Percentiles rank a stretch among this genome's conserved stretches.
Evolutionary conservation across 176 grass and related monocot genomes (phyloP).

Genomic region (Phyllostachys edulis): DNA sequence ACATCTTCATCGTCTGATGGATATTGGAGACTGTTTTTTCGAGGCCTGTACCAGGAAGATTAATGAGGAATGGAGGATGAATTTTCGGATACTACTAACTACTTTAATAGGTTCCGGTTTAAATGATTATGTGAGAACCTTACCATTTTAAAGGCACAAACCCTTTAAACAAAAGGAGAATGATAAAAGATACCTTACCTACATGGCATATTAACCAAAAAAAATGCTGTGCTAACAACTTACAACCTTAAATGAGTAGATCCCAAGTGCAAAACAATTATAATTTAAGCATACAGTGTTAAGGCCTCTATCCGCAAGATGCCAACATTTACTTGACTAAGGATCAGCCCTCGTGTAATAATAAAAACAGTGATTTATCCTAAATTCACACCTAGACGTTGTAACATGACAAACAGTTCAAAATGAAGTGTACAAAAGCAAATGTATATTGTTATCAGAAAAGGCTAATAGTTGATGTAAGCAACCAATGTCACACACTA

Average conservation of each 20-base stretch:
- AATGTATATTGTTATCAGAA: not conserved
- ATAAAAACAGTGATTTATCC: not conserved
- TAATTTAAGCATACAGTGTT: not conserved
- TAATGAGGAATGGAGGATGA: slow-evolving; percentile 19
- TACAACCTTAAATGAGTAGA: not conserved
- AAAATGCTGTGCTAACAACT: not conserved
- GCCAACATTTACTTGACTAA: slow-evolving; percentile 18
- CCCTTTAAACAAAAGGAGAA: not conserved
- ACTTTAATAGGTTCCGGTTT: not conserved
- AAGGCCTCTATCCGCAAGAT: slow-evolving; percentile 10
- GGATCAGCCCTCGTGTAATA: not conserved
- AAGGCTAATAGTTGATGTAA: not conserved
- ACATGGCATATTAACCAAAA: slow-evolving; percentile 23
- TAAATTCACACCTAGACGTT: not conserved
- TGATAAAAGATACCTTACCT: not conserved
- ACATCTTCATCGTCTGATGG: slow-evolving; percentile 96
- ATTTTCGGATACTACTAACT: slow-evolving; percentile 14
- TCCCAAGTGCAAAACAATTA: not conserved
- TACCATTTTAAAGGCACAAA: slow-evolving; percentile 16
- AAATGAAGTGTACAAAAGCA: not conserved
- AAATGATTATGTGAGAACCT: not conserved
- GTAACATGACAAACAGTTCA: not conserved
- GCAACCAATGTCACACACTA: not conserved
- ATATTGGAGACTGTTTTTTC: slow-evolving; percentile 91
- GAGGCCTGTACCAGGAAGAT: slow-evolving; percentile 55